Percentiles rank a stretch among this genome's conserved stretches.
Evolutionary conservation across 2,329 filamentous ascomycete species (phyloP).

Genomic region (Nectriaceae sp.): DNA sequence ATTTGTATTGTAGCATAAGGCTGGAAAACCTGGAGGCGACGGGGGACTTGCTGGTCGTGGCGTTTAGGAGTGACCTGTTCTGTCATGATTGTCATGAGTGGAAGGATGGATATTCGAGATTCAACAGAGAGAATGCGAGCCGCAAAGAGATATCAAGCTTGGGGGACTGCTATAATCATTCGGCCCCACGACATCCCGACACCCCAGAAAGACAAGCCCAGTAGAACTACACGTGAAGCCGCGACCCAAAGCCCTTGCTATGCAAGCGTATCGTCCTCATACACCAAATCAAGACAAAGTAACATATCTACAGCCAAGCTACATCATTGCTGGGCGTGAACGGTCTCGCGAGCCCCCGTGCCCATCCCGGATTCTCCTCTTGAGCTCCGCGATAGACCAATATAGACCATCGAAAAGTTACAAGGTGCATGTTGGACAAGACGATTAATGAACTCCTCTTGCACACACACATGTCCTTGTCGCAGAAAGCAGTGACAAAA

Average conservation of each 20-base stretch:
- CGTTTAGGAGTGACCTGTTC: conserved; percentile 17
- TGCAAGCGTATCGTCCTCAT: conserved; percentile 26
- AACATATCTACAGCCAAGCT: conserved; percentile 27
- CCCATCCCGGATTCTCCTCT: neutral
- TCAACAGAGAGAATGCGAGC: neutral
- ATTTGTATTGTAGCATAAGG: conserved; percentile 10
- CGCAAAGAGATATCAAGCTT: neutral
- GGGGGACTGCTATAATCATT: neutral
- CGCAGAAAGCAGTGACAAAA: conserved; percentile 14
- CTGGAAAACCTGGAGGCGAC: conserved; percentile 1
- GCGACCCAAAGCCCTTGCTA: conserved; percentile 24
- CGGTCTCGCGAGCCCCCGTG: neutral
- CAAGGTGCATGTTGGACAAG: conserved; percentile 9
- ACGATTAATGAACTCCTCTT: conserved; percentile 4
- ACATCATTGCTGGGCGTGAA: conserved; percentile 12
- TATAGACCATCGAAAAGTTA: neutral
- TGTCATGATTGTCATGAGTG: neutral
- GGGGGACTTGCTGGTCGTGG: conserved; percentile 7
- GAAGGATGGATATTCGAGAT: neutral
- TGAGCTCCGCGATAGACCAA: neutral
- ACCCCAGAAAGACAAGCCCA: conserved; percentile 7
- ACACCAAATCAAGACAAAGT: conserved; percentile 27
- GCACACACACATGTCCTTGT: conserved; percentile 6
- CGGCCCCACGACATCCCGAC: neutral
- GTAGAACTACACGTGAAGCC: conserved; percentile 26